Evolutionary conservation across 108 stramenopile species (phyloP).

Genomic region (Nitzschia putrida): DNA sequence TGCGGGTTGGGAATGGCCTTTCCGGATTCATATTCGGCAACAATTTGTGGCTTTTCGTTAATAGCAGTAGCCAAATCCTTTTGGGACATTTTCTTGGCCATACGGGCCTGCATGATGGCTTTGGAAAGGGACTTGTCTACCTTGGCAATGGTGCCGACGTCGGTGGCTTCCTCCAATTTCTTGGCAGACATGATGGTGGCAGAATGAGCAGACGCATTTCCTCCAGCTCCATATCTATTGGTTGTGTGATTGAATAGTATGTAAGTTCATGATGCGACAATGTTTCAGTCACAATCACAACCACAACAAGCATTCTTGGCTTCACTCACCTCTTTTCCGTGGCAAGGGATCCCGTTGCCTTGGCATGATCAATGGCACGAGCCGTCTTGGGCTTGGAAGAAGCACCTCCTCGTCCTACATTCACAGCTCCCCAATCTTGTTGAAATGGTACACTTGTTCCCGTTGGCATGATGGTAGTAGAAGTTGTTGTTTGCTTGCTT

Average conservation of each 20-base stretch:
- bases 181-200: conserved; percentile 69
- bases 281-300: neutral
- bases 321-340: conserved; percentile 52
- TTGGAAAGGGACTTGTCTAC: conserved; percentile 88
- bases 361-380: conserved; percentile 47
- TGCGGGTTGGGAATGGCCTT: conserved; percentile 96
- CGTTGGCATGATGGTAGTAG: conserved; percentile 37
- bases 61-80: conserved; percentile 94
- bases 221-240: conserved; percentile 70
- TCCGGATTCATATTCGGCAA: conserved; percentile 95
- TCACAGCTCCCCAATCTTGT: conserved; percentile 86
- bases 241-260: too few species aligned
- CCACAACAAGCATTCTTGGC: too few species aligned
- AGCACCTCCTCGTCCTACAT: conserved; percentile 62
- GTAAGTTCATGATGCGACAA: too few species aligned
- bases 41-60: conserved; percentile 96
- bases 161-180: conserved; percentile 94
- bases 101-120: conserved; percentile 95
- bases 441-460: conserved; percentile 47
- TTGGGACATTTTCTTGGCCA: conserved; percentile 96
- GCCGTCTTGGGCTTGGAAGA: conserved; percentile 57
- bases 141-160: conserved; percentile 81
- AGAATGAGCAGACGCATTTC: conserved; percentile 89
- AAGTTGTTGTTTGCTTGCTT: conserved; percentile 9
- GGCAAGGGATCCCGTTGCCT: conserved; percentile 61